Percentiles rank a stretch among this genome's conserved stretches.
phyloP scores from a whole-genome alignment of 2,329 filamentous ascomycete species.

The Onygenales sp. region DNA sequence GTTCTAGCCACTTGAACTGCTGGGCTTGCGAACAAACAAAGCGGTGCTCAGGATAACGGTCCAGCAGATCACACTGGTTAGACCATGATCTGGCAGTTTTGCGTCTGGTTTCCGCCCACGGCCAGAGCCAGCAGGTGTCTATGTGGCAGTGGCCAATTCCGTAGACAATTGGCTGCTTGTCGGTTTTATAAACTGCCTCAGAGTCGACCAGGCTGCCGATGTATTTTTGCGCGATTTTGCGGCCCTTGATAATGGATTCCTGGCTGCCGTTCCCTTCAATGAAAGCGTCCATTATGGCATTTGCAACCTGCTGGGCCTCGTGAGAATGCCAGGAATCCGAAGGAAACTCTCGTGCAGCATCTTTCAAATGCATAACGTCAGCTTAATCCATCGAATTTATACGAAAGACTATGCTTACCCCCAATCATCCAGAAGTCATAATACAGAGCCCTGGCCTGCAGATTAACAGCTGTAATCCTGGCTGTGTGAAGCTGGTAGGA shows the following conservation, averaged over 20 bases:
- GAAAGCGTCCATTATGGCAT: constrained; percentile 83
- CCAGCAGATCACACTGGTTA: constrained; percentile 91
- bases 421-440: constrained; percentile 95
- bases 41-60: constrained; percentile 84
- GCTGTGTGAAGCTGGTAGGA: constrained; percentile 69
- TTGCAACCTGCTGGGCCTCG: constrained; percentile 71
- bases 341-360: constrained; percentile 86
- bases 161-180: constrained; percentile 66
- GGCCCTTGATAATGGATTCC: constrained; percentile 66
- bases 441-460: constrained; percentile 70
- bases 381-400: not conserved
- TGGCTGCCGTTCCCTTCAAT: constrained; percentile 64
- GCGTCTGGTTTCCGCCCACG: constrained; percentile 93
- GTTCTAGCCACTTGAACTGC: constrained; percentile 95
- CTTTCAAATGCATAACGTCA: constrained; percentile 27
- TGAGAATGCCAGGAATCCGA: constrained; percentile 82
- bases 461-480: constrained; percentile 81
- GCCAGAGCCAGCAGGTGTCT: constrained; percentile 97
- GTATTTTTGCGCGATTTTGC: constrained; percentile 75
- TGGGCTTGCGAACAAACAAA: constrained; percentile 93
- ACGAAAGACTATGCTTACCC: constrained; percentile 19
- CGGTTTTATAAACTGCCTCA: constrained; percentile 69
- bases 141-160: constrained; percentile 96
- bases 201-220: constrained; percentile 74
- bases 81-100: constrained; percentile 96